These are phyloP conservation scores for Trifolium fragiferum DNA, from an alignment of 306 rosid genomes.

Conservation along the genomic window DNA sequence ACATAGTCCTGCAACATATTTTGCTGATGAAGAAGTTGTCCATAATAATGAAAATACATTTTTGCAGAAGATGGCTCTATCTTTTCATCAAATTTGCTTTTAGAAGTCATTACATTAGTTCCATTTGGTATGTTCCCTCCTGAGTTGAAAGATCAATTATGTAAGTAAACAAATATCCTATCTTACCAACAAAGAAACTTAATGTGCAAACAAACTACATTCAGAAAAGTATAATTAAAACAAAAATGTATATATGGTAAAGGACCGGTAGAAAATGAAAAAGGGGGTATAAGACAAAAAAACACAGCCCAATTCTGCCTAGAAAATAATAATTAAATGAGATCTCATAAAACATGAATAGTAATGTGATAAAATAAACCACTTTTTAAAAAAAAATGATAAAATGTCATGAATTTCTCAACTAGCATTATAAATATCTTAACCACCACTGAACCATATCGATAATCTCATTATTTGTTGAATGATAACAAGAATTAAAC, in stretches of 20 bases:
- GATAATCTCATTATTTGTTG: constrained; percentile 3
- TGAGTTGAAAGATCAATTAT: constrained; percentile 34
- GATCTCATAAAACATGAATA: constrained; percentile 18
- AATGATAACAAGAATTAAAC: neutral
- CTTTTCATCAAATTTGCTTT: constrained; percentile 90
- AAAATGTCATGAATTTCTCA: constrained; percentile 24
- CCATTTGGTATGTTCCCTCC: constrained; percentile 67
- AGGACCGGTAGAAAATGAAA: constrained; percentile 10
- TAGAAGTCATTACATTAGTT: constrained; percentile 47
- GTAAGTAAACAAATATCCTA: neutral
- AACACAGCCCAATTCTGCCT: neutral
- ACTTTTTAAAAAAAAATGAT: neutral
- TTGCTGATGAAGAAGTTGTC: constrained; percentile 91
- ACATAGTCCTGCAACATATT: constrained; percentile 98
- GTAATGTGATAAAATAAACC: neutral
- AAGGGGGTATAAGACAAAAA: neutral
- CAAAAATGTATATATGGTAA: constrained; percentile 13
- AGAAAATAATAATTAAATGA: neutral
- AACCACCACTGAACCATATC: neutral
- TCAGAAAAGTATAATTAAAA: constrained; percentile 18
- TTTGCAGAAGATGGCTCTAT: constrained; percentile 94
- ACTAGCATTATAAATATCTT: neutral
- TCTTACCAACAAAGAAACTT: constrained; percentile 21
- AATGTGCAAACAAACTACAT: constrained; percentile 10
- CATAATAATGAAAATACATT: constrained; percentile 97